phyloP scores from a whole-genome alignment of 1,284 basidiomycete genomes.

The Agroathelia rolfsii region DNA sequence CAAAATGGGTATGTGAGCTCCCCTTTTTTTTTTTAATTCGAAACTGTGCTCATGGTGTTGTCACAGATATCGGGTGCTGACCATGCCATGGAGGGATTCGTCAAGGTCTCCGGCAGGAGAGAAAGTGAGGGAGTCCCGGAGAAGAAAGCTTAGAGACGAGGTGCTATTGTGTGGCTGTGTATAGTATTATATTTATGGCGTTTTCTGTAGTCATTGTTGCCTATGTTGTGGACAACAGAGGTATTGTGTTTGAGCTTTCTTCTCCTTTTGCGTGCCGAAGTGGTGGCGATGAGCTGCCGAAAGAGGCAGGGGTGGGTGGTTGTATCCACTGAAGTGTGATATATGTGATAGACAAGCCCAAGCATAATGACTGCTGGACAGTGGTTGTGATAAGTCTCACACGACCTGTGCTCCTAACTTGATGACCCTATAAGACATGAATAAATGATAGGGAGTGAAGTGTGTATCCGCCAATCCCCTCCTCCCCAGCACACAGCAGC shows the following conservation, averaged over 20 bases:
- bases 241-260: background rate
- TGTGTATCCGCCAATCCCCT: too few species aligned
- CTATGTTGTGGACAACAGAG: background rate
- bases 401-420: too few species aligned
- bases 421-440: too few species aligned
- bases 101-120: slow-evolving; percentile 35
- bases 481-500: too few species aligned
- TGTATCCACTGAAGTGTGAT: too few species aligned
- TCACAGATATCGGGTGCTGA: slow-evolving; percentile 26
- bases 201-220: slow-evolving; percentile 17
- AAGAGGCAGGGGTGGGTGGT: too few species aligned
- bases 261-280: background rate
- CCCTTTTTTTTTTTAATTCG: slow-evolving; percentile 3
- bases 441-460: too few species aligned
- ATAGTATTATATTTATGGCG: slow-evolving; percentile 19
- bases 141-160: background rate
- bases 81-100: slow-evolving; percentile 34
- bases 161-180: too few species aligned
- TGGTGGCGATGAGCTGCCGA: background rate
- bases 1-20: slow-evolving; percentile 50
- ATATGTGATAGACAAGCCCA: too few species aligned
- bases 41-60: background rate
- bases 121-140: slow-evolving; percentile 27
- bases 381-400: too few species aligned
- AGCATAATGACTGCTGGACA: too few species aligned